Base-by-base conservation (phyloP, 2,329 filamentous ascomycete genomes). In the Anisogramma anomala region DNA sequence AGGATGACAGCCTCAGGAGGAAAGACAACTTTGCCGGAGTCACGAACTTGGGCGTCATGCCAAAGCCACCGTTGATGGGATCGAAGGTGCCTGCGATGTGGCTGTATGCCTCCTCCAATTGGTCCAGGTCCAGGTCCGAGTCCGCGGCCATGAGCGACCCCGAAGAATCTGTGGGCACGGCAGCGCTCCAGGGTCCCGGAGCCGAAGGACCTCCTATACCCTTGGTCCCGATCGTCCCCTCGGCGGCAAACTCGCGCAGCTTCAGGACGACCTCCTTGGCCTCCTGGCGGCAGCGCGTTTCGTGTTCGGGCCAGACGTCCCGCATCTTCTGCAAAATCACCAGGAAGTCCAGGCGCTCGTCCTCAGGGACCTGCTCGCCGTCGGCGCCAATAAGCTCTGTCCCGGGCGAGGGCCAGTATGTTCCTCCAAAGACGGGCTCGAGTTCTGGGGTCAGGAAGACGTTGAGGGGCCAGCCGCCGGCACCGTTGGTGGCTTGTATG, bases 391-490 rank as follows among this genome's bases (percentile, higher is more conserved):
- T 55, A 18, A 59, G 57, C 17, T 67, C 64, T 4, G 77, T 74
- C 36, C 77, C 79, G 0, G 87, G 84, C 0, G 84, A 84, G 3
- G 88, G 86, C 84, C 87, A 96, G 61, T 95, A 96, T 7, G 89
- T 95, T 18, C 89, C 89, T 27, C 91, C 91, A 61, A 95, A 96
- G 8, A 98, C 83, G 0, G 91, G 91, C 55, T 94, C 82, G 19
- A 96, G 72, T 51, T 94, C 81, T 1, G 91, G 87, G 0, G 91
- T 98, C 22, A 96, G 72, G 58, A 98, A 96, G n/a, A 94, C 80
- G 55, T 95, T 96, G 46, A 96, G 65, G 1, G 91, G 91, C 88
- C 91, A 96, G 28, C 91, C 91, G 8, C 87, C 89, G 2, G 77
- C 81, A 15, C 84, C 87, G 44, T 83, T 94, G 9, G 91, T 89